phyloP scores from a whole-genome alignment of 2,329 filamentous ascomycete species.

The Xylariaceae sp. region DNA sequence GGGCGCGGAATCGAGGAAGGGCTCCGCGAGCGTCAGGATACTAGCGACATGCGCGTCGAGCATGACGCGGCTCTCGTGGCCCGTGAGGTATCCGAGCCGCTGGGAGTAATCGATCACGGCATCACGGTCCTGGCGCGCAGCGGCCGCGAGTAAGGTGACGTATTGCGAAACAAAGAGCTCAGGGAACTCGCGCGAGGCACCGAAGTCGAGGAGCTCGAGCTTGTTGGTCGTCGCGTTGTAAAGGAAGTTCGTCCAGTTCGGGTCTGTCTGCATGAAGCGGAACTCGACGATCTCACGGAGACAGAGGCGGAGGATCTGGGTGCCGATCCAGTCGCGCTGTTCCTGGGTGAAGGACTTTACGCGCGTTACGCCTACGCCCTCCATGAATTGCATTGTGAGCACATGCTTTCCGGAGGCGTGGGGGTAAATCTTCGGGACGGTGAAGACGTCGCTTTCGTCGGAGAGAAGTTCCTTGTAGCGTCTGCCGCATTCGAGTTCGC shows the following conservation, averaged over 20 bases:
- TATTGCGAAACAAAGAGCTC: slow-evolving; percentile 75
- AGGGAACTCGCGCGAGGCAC: slow-evolving; percentile 82
- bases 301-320: slow-evolving; percentile 85
- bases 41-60: slow-evolving; percentile 83
- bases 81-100: slow-evolving; percentile 84
- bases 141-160: slow-evolving; percentile 72
- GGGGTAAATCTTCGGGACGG: slow-evolving; percentile 69
- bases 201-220: slow-evolving; percentile 92
- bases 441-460: slow-evolving; percentile 69
- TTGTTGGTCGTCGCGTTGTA: slow-evolving; percentile 69
- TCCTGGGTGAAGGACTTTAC: slow-evolving; percentile 66
- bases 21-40: slow-evolving; percentile 85
- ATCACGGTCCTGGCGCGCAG: slow-evolving; percentile 62
- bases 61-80: slow-evolving; percentile 81
- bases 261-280: slow-evolving; percentile 98
- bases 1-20: slow-evolving; percentile 71
- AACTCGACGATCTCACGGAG: slow-evolving; percentile 91
- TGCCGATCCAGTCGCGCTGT: slow-evolving; percentile 93
- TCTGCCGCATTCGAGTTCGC: slow-evolving; percentile 75
- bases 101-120: slow-evolving; percentile 64
- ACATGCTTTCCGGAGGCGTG: slow-evolving; percentile 83
- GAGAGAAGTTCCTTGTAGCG: slow-evolving; percentile 73
- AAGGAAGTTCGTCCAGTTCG: slow-evolving; percentile 99
- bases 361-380: slow-evolving; percentile 79
- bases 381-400: slow-evolving; percentile 88